phyloP scores from a whole-genome alignment of 129 eudicot species.

The Arctium minus region DNA sequence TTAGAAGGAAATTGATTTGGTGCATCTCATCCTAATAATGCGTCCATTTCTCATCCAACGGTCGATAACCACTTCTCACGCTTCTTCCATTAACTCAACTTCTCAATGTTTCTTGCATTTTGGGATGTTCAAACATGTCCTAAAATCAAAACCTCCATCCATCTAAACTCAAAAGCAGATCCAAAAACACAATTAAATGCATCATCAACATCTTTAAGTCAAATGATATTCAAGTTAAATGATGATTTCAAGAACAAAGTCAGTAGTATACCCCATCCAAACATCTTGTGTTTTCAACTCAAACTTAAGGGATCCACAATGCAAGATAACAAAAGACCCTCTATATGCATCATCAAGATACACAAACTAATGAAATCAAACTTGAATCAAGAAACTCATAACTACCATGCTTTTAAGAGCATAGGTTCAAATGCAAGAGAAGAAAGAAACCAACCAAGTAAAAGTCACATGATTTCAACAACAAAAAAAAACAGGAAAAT shows the following conservation, averaged over 20 bases:
- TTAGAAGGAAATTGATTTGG: too few relatives aligned
- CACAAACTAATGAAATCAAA: background rate
- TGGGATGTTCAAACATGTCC: too few relatives aligned
- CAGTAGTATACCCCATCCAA: too few relatives aligned
- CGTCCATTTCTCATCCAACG: too few relatives aligned
- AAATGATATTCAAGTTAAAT: too few relatives aligned
- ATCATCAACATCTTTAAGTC: background rate
- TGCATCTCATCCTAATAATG: too few relatives aligned
- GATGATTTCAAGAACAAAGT: too few relatives aligned
- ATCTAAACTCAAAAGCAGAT: background rate
- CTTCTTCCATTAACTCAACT: too few relatives aligned
- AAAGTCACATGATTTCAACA: background rate
- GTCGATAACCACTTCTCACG: too few relatives aligned
- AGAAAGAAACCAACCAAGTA: background rate
- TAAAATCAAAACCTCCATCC: too few relatives aligned
- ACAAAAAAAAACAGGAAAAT: background rate
- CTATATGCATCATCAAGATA: conserved; percentile 1
- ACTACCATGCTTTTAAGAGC: conserved; percentile 8
- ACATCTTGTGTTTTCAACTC: background rate
- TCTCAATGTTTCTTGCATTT: too few relatives aligned
- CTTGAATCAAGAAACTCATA: conserved; percentile 5
- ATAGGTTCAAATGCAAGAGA: conserved; percentile 11
- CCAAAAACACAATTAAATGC: background rate
- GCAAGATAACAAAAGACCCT: background rate
- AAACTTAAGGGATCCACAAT: background rate